Conservation (phyloP, 305 asterid genomes). For the Rubia balearica region DNA sequence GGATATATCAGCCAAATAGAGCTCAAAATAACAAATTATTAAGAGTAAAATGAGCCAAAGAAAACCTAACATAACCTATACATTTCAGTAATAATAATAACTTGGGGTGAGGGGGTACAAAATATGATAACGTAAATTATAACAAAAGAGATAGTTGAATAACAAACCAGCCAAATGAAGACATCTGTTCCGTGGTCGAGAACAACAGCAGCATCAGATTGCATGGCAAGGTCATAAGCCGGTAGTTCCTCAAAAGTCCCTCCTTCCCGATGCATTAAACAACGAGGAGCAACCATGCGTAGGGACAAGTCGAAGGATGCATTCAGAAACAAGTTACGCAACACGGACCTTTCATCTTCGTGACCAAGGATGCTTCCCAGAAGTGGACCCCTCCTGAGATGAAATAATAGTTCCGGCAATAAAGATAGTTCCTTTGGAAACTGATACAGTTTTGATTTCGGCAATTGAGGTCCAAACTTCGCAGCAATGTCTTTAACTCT, state of each 20-base stretch:
- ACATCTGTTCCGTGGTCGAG: slow-evolving; percentile 98
- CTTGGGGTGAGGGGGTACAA: neutral
- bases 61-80: neutral
- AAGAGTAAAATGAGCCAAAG: neutral
- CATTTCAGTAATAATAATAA: neutral
- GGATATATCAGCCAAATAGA: neutral
- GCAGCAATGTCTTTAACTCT: slow-evolving; percentile 77
- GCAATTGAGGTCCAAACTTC: slow-evolving; percentile 70
- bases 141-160: slow-evolving; percentile 1
- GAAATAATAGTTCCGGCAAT: slow-evolving; percentile 83
- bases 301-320: slow-evolving; percentile 87
- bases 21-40: neutral
- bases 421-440: slow-evolving; percentile 69
- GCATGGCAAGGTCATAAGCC: slow-evolving; percentile 96
- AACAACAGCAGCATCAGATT: slow-evolving; percentile 94
- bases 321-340: slow-evolving; percentile 72
- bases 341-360: slow-evolving; percentile 88
- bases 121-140: neutral
- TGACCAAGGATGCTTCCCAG: slow-evolving; percentile 84
- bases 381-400: slow-evolving; percentile 85
- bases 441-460: slow-evolving; percentile 72
- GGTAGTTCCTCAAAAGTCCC: slow-evolving; percentile 95
- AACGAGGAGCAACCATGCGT: slow-evolving; percentile 93
- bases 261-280: slow-evolving; percentile 94
- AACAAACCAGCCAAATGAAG: slow-evolving; percentile 91